Base-by-base conservation (phyloP, 177 flowering plant species). In the Vitis hybrid region DNA sequence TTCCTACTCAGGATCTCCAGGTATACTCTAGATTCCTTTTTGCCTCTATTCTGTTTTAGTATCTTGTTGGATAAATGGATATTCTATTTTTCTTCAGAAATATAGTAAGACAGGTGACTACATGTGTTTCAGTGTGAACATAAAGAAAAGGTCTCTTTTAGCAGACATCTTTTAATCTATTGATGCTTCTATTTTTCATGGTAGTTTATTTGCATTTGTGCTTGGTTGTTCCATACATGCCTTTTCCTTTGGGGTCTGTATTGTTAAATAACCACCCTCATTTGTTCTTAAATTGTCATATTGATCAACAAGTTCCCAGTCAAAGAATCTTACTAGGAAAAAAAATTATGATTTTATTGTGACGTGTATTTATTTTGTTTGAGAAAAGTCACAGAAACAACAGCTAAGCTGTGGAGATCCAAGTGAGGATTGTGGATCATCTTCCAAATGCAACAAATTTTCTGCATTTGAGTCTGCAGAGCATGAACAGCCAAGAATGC, bases 1-100 rank as follows among this genome's bases (percentile, higher is more conserved):
- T 72, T 64, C 89, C 87, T 77, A 74, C 69, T 78, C 94, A 82
- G 71, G 86, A 82, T 65, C 70, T 83, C 61, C 97, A 89, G 90
- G 91, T 88, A 68, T 15, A 39, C 8, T 39, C 8, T 26, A 26
- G 29, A 39, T 39, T 39, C 45, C 33, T 52, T n/a, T 55, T 64
- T 33, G 2, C 21, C 51, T 10, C 51, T 45, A 39, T 51, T 4
- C 19, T 15, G 8, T 16, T 21, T 64, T 13, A 13, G 3, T 4
- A 29, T 51, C 10, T 62, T 60, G 6, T 26, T 61, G 62, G 1
- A 52, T 21, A 66, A 31, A 62, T 56, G 45, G 53, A 52, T n/a
- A 15, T 60, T 8, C 12, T 69, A 50, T 11, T 49, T 6, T 64
- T 15, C 53, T 22, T 69, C 31, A 53, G 18, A 62, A n/a, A 3